A percentile compares a stretch with the other conserved stretches of the same genome.
Evolutionary conservation across 2,329 filamentous ascomycete species (phyloP).

Genomic region (Rhynchosporium graminicola): DNA sequence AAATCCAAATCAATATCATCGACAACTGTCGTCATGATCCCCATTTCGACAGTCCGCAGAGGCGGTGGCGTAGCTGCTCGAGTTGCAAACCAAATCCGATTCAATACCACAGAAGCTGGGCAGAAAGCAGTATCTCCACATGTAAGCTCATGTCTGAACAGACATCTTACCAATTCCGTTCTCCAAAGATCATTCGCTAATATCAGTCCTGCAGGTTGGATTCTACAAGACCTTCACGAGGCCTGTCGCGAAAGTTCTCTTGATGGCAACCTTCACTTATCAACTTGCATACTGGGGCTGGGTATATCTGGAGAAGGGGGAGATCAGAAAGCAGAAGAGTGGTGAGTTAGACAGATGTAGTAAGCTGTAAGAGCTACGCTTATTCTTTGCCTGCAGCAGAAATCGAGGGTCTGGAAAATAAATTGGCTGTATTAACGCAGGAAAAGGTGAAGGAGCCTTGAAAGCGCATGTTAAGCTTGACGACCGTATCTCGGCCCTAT

Average conservation of each 20-base stretch:
- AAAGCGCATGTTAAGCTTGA: neutral
- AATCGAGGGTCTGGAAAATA: slow-evolving; percentile 24
- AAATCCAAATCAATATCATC: neutral
- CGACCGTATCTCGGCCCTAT: neutral
- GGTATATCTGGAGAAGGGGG: slow-evolving; percentile 72
- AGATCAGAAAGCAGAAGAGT: slow-evolving; percentile 59
- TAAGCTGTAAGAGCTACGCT: slow-evolving; percentile 6
- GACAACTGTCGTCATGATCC: neutral
- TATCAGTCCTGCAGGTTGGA: slow-evolving; percentile 47
- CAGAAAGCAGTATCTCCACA: slow-evolving; percentile 26
- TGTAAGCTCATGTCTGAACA: slow-evolving; percentile 17
- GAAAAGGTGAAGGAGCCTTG: slow-evolving; percentile 22
- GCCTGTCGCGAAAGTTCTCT: slow-evolving; percentile 71
- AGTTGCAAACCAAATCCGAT: slow-evolving; percentile 8
- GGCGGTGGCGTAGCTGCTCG: neutral
- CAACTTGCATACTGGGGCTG: slow-evolving; percentile 76
- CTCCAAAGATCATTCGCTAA: neutral
- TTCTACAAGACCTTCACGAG: slow-evolving; percentile 78
- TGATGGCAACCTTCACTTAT: slow-evolving; percentile 76
- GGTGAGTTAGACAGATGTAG: slow-evolving; percentile 15
- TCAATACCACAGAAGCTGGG: slow-evolving; percentile 22
- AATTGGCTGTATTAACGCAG: slow-evolving; percentile 23
- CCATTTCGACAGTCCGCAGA: neutral
- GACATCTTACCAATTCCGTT: neutral
- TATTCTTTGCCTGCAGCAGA: slow-evolving; percentile 21